Conservation (phyloP, 108 stramenopile species). For the Cyclotella choctawhatcheeana region DNA sequence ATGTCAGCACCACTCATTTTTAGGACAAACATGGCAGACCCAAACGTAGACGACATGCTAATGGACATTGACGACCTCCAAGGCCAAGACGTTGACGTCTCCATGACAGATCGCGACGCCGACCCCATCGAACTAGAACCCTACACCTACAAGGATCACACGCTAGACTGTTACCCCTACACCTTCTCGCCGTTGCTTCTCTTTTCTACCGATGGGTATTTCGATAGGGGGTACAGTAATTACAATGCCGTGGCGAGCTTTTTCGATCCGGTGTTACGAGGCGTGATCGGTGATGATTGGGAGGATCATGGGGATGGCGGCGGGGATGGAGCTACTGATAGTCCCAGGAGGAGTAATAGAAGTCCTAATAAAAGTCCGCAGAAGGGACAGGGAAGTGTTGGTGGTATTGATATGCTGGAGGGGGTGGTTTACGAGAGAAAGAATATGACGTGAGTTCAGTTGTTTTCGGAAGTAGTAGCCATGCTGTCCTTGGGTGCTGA, state of each 20-base stretch:
- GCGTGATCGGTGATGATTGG: slow-evolving; percentile 3
- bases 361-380: background rate
- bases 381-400: background rate
- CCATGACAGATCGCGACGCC: slow-evolving; percentile 8
- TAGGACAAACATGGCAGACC: background rate
- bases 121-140: background rate
- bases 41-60: slow-evolving; percentile 3
- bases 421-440: slow-evolving; percentile 58
- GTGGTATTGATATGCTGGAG: slow-evolving; percentile 48
- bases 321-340: background rate
- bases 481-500: background rate
- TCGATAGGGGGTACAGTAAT: slow-evolving; percentile 56
- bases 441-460: slow-evolving; percentile 52
- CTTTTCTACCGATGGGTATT: slow-evolving; percentile 38
- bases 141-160: slow-evolving; percentile 6
- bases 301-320: background rate
- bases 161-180: slow-evolving; percentile 63
- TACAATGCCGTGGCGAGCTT: slow-evolving; percentile 61
- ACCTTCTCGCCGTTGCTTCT: slow-evolving; percentile 57
- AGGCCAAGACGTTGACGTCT: slow-evolving; percentile 3
- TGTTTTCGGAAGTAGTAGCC: background rate
- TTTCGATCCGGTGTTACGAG: slow-evolving; percentile 37
- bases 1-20: background rate
- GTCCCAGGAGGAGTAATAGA: background rate
- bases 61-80: slow-evolving; percentile 7